These are phyloP conservation scores for Sphagnum contortum DNA, from an alignment of 225 moss, liverwort and hornwort genomes.

Conservation along the genomic window DNA sequence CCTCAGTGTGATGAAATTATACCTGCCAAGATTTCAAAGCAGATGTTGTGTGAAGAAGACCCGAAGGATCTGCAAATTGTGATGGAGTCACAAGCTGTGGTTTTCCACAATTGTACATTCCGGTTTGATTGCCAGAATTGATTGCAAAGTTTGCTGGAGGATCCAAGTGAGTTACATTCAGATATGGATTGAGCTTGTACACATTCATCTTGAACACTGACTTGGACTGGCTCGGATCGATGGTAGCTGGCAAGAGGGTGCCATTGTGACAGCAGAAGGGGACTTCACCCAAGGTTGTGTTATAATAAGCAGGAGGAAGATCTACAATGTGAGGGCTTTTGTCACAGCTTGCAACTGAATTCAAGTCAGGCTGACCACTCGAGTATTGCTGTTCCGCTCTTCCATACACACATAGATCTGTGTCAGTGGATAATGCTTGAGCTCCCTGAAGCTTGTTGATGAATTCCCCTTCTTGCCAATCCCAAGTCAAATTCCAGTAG, in stretches of 20 bases:
- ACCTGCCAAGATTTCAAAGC: conserved; percentile 42
- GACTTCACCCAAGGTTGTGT: conserved; percentile 2
- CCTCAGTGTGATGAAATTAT: conserved; percentile 13
- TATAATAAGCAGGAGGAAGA: conserved; percentile 16
- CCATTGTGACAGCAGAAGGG: conserved; percentile 40
- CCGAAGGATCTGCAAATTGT: conserved; percentile 11
- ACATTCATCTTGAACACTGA: conserved; percentile 32
- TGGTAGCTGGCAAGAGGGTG: conserved; percentile 25
- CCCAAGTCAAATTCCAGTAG: conserved; percentile 36
- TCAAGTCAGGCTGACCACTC: conserved; percentile 2
- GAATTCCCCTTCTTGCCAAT: conserved; percentile 34
- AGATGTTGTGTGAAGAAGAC: conserved; percentile 14
- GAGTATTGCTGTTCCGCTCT: conserved; percentile 11
- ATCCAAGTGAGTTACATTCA: conserved; percentile 8
- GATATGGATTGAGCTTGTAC: conserved; percentile 20
- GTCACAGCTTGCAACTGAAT: conserved; percentile 23
- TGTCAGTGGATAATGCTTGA: conserved; percentile 20
- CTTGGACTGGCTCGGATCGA: conserved; percentile 23
- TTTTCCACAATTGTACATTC: conserved; percentile 17
- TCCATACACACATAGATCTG: conserved; percentile 30
- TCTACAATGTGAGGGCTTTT: conserved; percentile 27
- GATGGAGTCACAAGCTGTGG: conserved; percentile 24
- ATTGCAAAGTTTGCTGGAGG: conserved; percentile 32
- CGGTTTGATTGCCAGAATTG: conserved; percentile 4
- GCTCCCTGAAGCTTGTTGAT: conserved; percentile 26